phyloP scores from a whole-genome alignment of 192 early-diverging fungal species.

The Radiomyces spectabilis region DNA sequence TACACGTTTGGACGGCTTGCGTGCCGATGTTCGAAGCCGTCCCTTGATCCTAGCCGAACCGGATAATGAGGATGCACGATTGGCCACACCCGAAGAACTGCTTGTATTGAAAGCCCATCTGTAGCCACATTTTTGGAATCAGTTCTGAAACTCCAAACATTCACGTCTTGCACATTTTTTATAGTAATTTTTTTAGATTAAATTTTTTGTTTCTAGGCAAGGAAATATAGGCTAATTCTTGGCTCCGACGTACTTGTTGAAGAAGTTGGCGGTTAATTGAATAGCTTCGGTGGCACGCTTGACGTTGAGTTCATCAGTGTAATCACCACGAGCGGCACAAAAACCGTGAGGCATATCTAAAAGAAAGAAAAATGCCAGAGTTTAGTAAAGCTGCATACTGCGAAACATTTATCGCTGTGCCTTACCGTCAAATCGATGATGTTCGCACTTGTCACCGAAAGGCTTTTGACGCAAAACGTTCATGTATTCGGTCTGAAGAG shows the following conservation, averaged over 20 bases:
- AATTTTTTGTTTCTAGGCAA: too few relatives aligned
- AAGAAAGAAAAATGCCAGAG: neutral
- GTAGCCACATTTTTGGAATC: neutral
- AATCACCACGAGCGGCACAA: constrained; percentile 52
- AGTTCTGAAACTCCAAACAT: too few relatives aligned
- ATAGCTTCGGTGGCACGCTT: constrained; percentile 49
- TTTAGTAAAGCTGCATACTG: neutral
- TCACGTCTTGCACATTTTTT: neutral
- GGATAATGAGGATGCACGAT: neutral
- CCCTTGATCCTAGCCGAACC: neutral
- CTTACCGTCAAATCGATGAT: constrained; percentile 45
- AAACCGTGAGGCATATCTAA: constrained; percentile 46
- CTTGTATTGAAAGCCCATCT: constrained; percentile 2
- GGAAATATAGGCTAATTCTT: too few relatives aligned
- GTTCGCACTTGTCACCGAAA: constrained; percentile 39
- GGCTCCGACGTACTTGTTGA: constrained; percentile 20
- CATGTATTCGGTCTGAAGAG: constrained; percentile 25
- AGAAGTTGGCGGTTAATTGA: constrained; percentile 40
- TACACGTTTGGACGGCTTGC: neutral
- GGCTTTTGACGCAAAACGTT: constrained; percentile 36
- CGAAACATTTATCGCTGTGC: neutral
- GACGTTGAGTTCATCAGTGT: constrained; percentile 25
- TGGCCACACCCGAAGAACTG: neutral
- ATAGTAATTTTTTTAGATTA: too few relatives aligned
- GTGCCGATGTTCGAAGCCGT: neutral